Evolutionary conservation across 306 rosid species (phyloP).

Genomic region (Gleditsia sinensis): DNA sequence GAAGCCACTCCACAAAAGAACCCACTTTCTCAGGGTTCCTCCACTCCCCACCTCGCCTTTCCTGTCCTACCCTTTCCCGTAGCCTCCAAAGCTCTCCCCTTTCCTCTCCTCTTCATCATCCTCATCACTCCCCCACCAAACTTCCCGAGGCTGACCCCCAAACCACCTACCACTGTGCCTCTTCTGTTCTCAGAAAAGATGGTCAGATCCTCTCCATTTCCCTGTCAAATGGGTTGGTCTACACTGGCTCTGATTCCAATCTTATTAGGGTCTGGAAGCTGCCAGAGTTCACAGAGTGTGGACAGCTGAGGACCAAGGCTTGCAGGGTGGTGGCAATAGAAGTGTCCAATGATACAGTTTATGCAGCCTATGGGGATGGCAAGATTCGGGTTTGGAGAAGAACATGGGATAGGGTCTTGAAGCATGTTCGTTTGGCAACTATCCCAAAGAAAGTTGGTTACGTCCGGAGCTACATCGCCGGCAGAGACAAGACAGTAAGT

Average conservation of each 20-base stretch:
- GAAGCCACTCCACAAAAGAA: slow-evolving; percentile 79
- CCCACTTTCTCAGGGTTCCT: slow-evolving; percentile 53
- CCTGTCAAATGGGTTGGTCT: slow-evolving; percentile 60
- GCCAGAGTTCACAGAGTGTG: slow-evolving; percentile 85
- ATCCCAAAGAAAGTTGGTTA: slow-evolving; percentile 72
- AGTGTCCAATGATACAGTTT: slow-evolving; percentile 75
- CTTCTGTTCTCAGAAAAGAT: slow-evolving; percentile 84
- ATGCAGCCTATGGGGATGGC: slow-evolving; percentile 90
- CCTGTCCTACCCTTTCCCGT: slow-evolving; percentile 54
- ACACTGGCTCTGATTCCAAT: slow-evolving; percentile 77
- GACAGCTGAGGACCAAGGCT: slow-evolving; percentile 77
- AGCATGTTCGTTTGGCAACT: slow-evolving; percentile 69
- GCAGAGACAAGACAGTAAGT: slow-evolving; percentile 80
- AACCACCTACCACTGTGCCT: slow-evolving; percentile 75
- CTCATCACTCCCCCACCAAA: slow-evolving; percentile 36
- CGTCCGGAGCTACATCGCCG: slow-evolving; percentile 72
- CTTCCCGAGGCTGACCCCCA: slow-evolving; percentile 44
- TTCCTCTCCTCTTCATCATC: slow-evolving; percentile 62
- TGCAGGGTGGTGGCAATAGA: slow-evolving; percentile 66
- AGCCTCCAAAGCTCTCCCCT: slow-evolving; percentile 64
- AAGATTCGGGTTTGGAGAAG: slow-evolving; percentile 79
- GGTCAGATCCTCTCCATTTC: slow-evolving; percentile 79
- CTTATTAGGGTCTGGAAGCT: slow-evolving; percentile 81
- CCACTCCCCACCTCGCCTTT: slow-evolving; percentile 60
- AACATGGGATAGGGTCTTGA: slow-evolving; percentile 68